A percentile compares a stretch with the other conserved stretches of the same genome.
These are phyloP conservation scores for Exophiala oligosperma DNA, from an alignment of 2,329 filamentous ascomycete genomes.

Conservation along the genomic window DNA sequence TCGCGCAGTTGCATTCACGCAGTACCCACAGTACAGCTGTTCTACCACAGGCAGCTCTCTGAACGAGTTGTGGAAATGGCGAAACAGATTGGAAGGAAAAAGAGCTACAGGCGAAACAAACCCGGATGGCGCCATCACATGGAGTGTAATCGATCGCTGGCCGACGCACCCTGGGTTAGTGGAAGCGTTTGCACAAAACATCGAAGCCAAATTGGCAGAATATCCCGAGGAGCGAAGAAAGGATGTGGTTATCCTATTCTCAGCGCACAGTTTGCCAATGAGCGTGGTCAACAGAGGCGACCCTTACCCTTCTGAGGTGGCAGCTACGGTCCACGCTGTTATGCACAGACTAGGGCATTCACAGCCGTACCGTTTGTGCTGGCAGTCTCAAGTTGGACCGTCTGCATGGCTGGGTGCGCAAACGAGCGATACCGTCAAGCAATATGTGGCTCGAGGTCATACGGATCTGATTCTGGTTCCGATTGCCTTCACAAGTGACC, in stretches of 20 bases:
- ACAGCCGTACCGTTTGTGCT: slow-evolving; percentile 90
- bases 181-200: slow-evolving; percentile 89
- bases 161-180: slow-evolving; percentile 87
- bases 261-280: slow-evolving; percentile 95
- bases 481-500: slow-evolving; percentile 97
- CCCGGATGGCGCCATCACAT: slow-evolving; percentile 72
- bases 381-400: slow-evolving; percentile 97
- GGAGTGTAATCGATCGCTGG: slow-evolving; percentile 99
- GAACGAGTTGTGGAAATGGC: slow-evolving; percentile 98
- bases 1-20: slow-evolving; percentile 92
- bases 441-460: slow-evolving; percentile 87
- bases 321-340: slow-evolving; percentile 93
- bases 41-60: slow-evolving; percentile 94
- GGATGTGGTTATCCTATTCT: slow-evolving; percentile 85
- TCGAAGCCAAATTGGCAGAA: slow-evolving; percentile 77
- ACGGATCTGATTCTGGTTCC: slow-evolving; percentile 89
- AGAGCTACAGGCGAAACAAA: slow-evolving; percentile 53
- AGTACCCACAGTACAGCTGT: slow-evolving; percentile 98
- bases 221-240: slow-evolving; percentile 81
- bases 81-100: slow-evolving; percentile 79
- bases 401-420: slow-evolving; percentile 94
- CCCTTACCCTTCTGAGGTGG: slow-evolving; percentile 92
- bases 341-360: slow-evolving; percentile 85
- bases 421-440: slow-evolving; percentile 81
- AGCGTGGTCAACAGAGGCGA: slow-evolving; percentile 94